Conservation (phyloP, 352 stramenopile genomes). For the Phytopythium mirpurense region DNA sequence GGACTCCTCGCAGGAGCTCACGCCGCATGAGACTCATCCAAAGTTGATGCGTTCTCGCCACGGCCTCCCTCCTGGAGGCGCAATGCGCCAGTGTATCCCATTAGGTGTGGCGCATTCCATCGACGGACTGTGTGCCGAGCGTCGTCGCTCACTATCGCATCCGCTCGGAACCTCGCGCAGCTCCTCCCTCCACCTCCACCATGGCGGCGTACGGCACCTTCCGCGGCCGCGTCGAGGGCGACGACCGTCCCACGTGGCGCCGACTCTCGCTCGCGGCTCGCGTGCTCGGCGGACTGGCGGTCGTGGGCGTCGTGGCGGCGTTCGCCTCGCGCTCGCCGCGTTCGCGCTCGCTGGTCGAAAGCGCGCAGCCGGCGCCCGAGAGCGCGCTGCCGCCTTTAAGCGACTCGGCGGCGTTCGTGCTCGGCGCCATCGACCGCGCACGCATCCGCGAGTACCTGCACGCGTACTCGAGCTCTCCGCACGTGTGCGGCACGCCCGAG, state of each 20-base stretch:
- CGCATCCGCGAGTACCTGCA: conserved; percentile 38
- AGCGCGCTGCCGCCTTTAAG: background rate
- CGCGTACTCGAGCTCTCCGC: conserved; percentile 38
- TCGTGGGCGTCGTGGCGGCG: conserved; percentile 1
- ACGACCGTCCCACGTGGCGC: background rate
- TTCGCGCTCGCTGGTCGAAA: background rate
- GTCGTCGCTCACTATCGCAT: background rate
- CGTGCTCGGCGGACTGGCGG: background rate
- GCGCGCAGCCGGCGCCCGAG: background rate
- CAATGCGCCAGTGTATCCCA: no score
- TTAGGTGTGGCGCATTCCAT: no score
- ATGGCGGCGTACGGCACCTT: conserved; percentile 7
- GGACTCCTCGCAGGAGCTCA: background rate
- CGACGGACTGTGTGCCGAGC: no score
- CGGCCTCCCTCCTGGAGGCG: no score
- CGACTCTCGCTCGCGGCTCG: background rate
- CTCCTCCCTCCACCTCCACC: no score
- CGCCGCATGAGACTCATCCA: conserved; percentile 7
- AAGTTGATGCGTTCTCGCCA: conserved; percentile 3
- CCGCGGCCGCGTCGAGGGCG: background rate
- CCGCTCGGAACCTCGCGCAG: background rate
- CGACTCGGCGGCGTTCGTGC: background rate
- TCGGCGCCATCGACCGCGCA: conserved; percentile 2
- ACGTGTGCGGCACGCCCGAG: conserved; percentile 35
- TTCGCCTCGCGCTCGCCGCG: background rate